These are phyloP conservation scores for Ophiostoma australiae DNA, from an alignment of 2,329 filamentous ascomycete genomes.

Conservation along the genomic window DNA sequence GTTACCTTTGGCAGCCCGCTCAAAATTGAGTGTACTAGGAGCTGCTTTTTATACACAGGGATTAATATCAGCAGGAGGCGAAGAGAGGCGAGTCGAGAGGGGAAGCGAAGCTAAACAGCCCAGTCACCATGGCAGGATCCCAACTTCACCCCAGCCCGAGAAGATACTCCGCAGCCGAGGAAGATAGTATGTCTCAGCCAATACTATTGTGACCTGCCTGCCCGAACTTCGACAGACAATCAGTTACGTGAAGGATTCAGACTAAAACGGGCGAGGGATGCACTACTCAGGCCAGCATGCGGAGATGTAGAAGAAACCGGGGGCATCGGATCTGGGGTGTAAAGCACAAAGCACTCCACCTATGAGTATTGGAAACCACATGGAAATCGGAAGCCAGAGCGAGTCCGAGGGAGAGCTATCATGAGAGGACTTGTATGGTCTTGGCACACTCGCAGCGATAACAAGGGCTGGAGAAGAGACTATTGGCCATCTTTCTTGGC, in stretches of 20 bases:
- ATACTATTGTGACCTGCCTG: too few species aligned
- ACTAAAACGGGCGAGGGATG: neutral
- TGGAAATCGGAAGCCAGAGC: neutral
- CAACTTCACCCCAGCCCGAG: neutral
- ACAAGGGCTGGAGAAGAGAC: neutral
- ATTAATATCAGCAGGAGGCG: neutral
- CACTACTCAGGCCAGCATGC: neutral
- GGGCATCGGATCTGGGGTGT: neutral
- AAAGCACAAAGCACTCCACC: too few species aligned
- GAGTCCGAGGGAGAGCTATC: neutral
- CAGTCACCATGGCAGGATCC: neutral
- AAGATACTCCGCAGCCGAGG: neutral
- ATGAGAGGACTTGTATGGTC: neutral
- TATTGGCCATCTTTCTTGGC: neutral
- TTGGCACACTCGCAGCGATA: neutral
- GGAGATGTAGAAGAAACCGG: constrained; percentile 7
- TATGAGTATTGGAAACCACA: neutral
- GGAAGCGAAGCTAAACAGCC: neutral
- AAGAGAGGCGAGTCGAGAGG: neutral
- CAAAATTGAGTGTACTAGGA: neutral
- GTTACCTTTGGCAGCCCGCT: neutral
- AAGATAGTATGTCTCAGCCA: neutral
- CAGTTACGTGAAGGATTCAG: neutral
- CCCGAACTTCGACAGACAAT: neutral
- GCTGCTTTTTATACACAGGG: neutral